Evolutionary conservation across 495 filamentous ascomycete species (phyloP), one percentile per base, ranked within the genome.

Genomic region (Daldinia loculata): DNA sequence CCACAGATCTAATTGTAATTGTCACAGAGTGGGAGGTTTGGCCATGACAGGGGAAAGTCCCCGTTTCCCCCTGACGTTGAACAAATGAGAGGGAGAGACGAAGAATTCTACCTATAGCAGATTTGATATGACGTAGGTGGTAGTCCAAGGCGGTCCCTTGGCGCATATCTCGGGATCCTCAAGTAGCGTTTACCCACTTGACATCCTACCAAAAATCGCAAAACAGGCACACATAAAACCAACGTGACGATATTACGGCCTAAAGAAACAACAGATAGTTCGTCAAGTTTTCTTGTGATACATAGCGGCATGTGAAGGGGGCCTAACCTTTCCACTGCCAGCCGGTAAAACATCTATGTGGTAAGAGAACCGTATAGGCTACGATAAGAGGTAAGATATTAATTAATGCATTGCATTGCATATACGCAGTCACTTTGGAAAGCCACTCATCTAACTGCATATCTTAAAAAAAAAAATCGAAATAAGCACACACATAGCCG

Each of bases 71-170:
- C 56, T 62, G 11, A 29, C 15, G 38, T 41, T 14, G 11, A 48
- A 43, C 22, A 52, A 19, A 45, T n/a, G 26, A 53, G 36, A 67
- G 19, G 22, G 22, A 60, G 29, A 67, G 27, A 30, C 22, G 4
- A 26, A 29, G 29, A 32, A 30, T n/a, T 41, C 14, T 48, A 38
- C 32, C 14, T 48, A 38, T 30, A 43, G 14, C 1, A 27, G 22
- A 30, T 36, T 56, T 11, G 26, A 58, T 72, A 72, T 73, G 70
- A 73, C 70, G 70, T 73, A 73, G 38, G 26, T 15, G 39, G 45
- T 50, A 22, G 41, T 43, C 29, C 4, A 29, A 4, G 27, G 29
- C 8, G 29, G 64, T 32, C 48, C 48, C 56, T 51, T 63, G 43
- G 53, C 30, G 56, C 65, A 60, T 61, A 26, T 26, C 22, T 62